Base-by-base conservation (phyloP, 768 basidiomycete genomes). In the Pleurotus ostreatus region DNA sequence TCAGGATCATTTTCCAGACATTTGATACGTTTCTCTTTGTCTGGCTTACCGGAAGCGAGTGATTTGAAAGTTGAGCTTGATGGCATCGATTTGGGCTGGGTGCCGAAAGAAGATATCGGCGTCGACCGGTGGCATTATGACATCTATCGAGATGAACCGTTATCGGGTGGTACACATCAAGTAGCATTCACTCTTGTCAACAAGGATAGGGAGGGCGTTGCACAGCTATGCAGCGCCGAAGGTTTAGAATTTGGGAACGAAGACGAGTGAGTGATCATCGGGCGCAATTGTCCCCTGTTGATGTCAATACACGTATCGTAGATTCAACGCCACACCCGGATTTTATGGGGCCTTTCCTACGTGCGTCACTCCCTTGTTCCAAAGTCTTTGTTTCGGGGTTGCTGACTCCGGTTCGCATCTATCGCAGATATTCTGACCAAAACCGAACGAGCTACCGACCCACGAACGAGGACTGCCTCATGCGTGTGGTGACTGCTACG, bases 61-160 rank as follows among this genome's bases (percentile, higher is more conserved):
- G 84, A 88, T 61, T 68, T 92, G 15, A 72, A 60, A 2, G 79
- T 91, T 3, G 74, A 75, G 55, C 66, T 92, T 16, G 89, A 92
- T 62, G 87, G 80, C 1, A 59, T 65, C 3, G 77, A 84, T 59
- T 71, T 92, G 1, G 68, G 60, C 2, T 92, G 89, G 89, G 64
- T 57, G 15, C 83, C 85, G 2, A 74, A 75, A 48, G 61, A 64
- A 9, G 77, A 72, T 46, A 80, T 91, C 43, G 86, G 85, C 12
- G 59, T 83, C 13, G 89, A 91, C 64, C 75, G 89, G 22, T 91
- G 87, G 86, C 86, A 86, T 65, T 91, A 92, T 63, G 83, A 89
- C 55, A 70, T 89, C 23, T 62, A 74, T 56, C 68, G 71, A 4
- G 64, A 77, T 12, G 63, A 62, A 0, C 62, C 70, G 9, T 65